Percentiles rank a stretch among this genome's conserved stretches.
Evolutionary conservation across 345 rosid genomes (phyloP).

Genomic region (Eucalyptus sp.): DNA sequence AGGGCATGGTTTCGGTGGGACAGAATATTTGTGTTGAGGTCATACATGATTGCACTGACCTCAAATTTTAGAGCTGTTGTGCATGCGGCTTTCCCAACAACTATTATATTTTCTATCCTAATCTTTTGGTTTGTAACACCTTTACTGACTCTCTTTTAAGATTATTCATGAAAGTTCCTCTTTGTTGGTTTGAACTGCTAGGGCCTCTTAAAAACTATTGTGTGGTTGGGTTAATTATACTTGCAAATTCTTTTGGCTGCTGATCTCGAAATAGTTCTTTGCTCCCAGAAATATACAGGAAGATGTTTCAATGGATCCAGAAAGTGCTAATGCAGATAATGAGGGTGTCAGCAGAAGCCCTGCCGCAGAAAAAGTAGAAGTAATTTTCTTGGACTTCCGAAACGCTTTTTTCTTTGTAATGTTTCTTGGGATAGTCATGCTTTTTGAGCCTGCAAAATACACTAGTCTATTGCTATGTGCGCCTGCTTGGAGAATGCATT

Average conservation of each 20-base stretch:
- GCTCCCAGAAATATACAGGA: constrained; percentile 49
- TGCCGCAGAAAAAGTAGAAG: constrained; percentile 38
- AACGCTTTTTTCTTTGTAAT: not conserved
- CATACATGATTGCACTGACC: not conserved
- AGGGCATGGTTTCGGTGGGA: not conserved
- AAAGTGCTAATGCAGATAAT: constrained; percentile 41
- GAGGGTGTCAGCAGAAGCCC: constrained; percentile 29
- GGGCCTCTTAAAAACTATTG: not conserved
- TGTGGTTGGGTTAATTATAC: not conserved
- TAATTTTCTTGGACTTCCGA: constrained; percentile 7
- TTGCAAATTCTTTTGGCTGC: not conserved
- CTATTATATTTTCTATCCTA: not conserved
- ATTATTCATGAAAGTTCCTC: not conserved
- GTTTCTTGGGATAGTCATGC: not conserved
- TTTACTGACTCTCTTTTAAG: not conserved
- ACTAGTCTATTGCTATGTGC: not conserved
- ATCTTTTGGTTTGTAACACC: not conserved
- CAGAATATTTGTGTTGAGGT: not conserved
- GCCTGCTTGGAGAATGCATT: not conserved
- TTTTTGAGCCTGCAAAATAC: not conserved
- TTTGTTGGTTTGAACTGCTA: not conserved
- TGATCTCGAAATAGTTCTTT: not conserved
- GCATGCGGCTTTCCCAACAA: not conserved
- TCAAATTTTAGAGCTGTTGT: not conserved
- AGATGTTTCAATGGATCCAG: constrained; percentile 38